phyloP scores from a whole-genome alignment of 306 rosid genomes.

The Potentilla sterilis region DNA sequence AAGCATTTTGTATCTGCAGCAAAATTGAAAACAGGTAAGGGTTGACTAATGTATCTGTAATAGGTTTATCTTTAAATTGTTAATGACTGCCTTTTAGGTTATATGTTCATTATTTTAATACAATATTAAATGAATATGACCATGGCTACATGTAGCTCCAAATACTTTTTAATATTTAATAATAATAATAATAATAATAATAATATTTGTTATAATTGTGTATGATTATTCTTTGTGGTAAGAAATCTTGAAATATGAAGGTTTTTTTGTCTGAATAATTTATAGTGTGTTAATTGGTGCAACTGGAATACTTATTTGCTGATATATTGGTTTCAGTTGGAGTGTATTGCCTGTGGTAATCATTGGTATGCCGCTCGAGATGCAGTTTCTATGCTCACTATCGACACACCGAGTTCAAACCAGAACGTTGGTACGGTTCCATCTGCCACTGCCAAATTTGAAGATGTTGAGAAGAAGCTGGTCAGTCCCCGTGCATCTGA shows the following conservation, averaged over 20 bases:
- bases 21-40: background rate
- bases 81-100: background rate
- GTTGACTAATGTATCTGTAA: background rate
- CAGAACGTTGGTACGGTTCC: slow-evolving; percentile 55
- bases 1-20: background rate
- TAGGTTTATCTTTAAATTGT: background rate
- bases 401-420: slow-evolving; percentile 47
- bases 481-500: slow-evolving; percentile 64
- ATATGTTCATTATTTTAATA: too few relatives aligned
- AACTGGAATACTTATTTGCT: slow-evolving; percentile 11
- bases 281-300: background rate
- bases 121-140: background rate
- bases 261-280: background rate
- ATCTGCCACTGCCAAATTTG: slow-evolving; percentile 65
- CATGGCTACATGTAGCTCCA: background rate
- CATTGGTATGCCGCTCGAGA: slow-evolving; percentile 90
- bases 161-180: too few relatives aligned
- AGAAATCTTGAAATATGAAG: background rate
- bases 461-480: slow-evolving; percentile 66
- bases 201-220: too few relatives aligned
- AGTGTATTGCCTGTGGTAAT: slow-evolving; percentile 83
- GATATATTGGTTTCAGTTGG: slow-evolving; percentile 62
- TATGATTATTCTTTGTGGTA: background rate
- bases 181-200: too few relatives aligned
- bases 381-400: slow-evolving; percentile 62